A percentile compares a stretch with the other conserved stretches of the same genome.
Evolutionary conservation across 169 alveolate species (phyloP).

Genomic region (Neospora caninum): DNA sequence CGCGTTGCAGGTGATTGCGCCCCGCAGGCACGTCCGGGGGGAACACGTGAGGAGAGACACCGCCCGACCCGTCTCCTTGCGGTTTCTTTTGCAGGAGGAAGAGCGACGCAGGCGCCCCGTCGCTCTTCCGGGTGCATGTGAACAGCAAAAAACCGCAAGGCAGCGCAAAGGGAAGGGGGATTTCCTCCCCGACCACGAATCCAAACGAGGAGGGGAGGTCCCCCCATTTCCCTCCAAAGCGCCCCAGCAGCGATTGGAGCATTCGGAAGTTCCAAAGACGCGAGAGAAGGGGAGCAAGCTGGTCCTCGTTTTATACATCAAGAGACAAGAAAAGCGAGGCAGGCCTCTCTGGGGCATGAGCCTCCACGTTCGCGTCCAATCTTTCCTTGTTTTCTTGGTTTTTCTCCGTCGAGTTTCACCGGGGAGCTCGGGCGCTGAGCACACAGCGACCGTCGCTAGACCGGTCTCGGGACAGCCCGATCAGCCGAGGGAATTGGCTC

Average conservation of each 20-base stretch:
- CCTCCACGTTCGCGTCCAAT: no score
- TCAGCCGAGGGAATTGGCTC: no score
- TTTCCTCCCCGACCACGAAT: background rate
- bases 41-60: background rate
- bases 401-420: no score
- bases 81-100: background rate
- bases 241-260: slow-evolving; percentile 12
- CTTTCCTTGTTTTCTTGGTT: no score
- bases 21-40: background rate
- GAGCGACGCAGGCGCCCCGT: slow-evolving; percentile 13
- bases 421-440: no score
- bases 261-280: background rate
- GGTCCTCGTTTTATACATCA: no score
- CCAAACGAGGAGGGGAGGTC: slow-evolving; percentile 22
- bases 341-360: no score
- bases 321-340: no score
- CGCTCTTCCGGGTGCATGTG: slow-evolving; percentile 16
- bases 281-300: background rate
- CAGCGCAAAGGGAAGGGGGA: slow-evolving; percentile 8
- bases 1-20: slow-evolving; percentile 37
- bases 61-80: background rate
- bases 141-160: background rate
- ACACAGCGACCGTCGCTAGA: no score
- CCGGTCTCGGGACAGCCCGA: no score
- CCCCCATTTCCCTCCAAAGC: background rate